phyloP scores from a whole-genome alignment of 73 alveolate species.

The Paramecium biaurelia region DNA sequence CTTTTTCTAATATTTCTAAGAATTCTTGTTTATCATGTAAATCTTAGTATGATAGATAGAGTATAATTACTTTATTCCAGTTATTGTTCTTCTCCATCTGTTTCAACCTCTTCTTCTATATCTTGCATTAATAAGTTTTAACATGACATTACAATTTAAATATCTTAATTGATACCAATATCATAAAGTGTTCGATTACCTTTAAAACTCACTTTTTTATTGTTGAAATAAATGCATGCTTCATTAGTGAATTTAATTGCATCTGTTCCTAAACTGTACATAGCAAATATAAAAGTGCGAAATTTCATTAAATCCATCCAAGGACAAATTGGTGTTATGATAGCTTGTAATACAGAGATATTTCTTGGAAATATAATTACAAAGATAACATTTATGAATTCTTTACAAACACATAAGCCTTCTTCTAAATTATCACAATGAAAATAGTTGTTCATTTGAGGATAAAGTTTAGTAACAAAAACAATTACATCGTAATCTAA shows the following conservation, averaged over 20 bases:
- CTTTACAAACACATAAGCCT: background rate
- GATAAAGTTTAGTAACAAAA: background rate
- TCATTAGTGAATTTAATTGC: background rate
- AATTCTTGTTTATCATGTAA: background rate
- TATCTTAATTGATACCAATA: background rate
- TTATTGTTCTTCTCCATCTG: background rate
- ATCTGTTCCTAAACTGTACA: background rate
- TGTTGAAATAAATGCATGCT: background rate
- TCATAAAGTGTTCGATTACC: background rate
- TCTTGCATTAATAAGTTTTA: background rate
- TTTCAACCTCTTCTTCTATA: background rate
- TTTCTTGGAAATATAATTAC: background rate
- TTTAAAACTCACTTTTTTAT: background rate
- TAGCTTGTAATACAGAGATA: background rate
- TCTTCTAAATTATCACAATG: background rate
- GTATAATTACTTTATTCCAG: background rate
- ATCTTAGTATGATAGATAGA: background rate
- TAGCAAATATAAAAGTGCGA: background rate
- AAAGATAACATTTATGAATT: background rate
- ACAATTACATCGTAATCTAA: background rate
- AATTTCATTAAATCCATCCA: background rate
- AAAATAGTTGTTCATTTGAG: background rate
- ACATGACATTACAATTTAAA: background rate
- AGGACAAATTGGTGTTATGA: background rate
- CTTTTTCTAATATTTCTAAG: background rate